Evolutionary conservation across 2,329 filamentous ascomycete genomes (phyloP).

Genomic region (Biscogniauxia marginata): DNA sequence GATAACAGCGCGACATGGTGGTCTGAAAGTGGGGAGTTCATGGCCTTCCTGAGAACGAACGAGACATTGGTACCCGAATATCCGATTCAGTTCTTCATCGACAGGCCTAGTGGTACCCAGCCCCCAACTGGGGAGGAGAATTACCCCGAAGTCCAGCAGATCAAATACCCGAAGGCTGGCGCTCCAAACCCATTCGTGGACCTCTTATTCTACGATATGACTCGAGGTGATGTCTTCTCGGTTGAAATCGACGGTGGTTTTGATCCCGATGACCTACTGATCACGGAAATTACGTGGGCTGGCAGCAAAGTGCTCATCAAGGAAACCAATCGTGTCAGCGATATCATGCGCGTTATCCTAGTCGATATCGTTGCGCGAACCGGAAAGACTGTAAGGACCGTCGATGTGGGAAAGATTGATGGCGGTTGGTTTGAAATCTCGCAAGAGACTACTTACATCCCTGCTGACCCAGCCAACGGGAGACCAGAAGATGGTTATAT

Average conservation of each 20-base stretch:
- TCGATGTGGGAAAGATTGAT: slow-evolving; percentile 81
- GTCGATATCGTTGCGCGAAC: slow-evolving; percentile 73
- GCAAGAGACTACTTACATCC: slow-evolving; percentile 80
- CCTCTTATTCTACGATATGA: slow-evolving; percentile 83
- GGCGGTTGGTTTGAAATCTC: slow-evolving; percentile 97
- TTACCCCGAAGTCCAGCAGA: slow-evolving; percentile 85
- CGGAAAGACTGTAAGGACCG: slow-evolving; percentile 75
- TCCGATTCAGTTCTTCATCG: slow-evolving; percentile 90
- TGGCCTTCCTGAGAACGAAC: slow-evolving; percentile 91
- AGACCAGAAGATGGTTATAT: slow-evolving; percentile 86
- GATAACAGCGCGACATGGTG: slow-evolving; percentile 90
- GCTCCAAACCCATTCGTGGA: slow-evolving; percentile 90
- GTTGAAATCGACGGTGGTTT: slow-evolving; percentile 79
- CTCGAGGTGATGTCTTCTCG: slow-evolving; percentile 72
- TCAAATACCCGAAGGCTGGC: slow-evolving; percentile 97
- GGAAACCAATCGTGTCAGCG: slow-evolving; percentile 91
- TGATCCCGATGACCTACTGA: slow-evolving; percentile 76
- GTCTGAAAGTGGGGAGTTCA: slow-evolving; percentile 83
- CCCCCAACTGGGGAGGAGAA: slow-evolving; percentile 72
- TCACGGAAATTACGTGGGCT: slow-evolving; percentile 92
- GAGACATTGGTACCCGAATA: slow-evolving; percentile 90
- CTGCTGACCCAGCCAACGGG: slow-evolving; percentile 74
- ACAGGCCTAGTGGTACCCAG: slow-evolving; percentile 72
- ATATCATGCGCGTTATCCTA: slow-evolving; percentile 82
- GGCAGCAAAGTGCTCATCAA: slow-evolving; percentile 82